Evolutionary conservation across 1,284 basidiomycete species (phyloP), one percentile per base, ranked within the genome.

Genomic region (Sanghuangporus weigelae): DNA sequence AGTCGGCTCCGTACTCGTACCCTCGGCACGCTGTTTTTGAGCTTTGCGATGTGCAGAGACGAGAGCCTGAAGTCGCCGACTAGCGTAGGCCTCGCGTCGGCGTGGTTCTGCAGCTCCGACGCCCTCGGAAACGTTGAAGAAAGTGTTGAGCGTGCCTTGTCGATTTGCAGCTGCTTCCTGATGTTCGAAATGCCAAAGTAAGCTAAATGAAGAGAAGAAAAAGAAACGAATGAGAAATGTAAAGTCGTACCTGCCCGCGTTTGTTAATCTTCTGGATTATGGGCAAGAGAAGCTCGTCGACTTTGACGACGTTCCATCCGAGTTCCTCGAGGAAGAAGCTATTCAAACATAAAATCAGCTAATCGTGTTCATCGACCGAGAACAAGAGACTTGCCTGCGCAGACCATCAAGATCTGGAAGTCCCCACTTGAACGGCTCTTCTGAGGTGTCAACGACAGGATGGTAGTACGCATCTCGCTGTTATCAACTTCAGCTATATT

Each of bases 381-480:
- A 14, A n/a, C 55, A 59, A 31, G 50, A 14, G 21, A 35, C 88
- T 68, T 72, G 94, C 92, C 82, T 77, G 69, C 95, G 85, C 58
- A 98, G 81, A 1, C 89, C 93, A 70, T 98, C 95, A 1, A 99
- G 84, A 72, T 98, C 96, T 6, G 96, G 95, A 67, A 96, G 79
- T 8, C 95, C 96, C 97, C 97, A 99, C 70, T 94, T 93, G 73
- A 99, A 99, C 0, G 92, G 89, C 71, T 99, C 96, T 60, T 95
- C 89, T 2, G 94, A 96, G 58, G 86, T 84, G 72, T 98, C 96
- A 5, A 98, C 92, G 0, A 86, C 84, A 0, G 97, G 96, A 69
- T 94, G 85, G 68, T 91, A 90, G 75, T 99, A 99, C 0, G 95
- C 97, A 65, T 96, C 93, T 64, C 90, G n/a, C n/a, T n/a, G n/a